Base-by-base conservation (phyloP, 2,329 filamentous ascomycete species). In the Mollisia scopiformis region DNA sequence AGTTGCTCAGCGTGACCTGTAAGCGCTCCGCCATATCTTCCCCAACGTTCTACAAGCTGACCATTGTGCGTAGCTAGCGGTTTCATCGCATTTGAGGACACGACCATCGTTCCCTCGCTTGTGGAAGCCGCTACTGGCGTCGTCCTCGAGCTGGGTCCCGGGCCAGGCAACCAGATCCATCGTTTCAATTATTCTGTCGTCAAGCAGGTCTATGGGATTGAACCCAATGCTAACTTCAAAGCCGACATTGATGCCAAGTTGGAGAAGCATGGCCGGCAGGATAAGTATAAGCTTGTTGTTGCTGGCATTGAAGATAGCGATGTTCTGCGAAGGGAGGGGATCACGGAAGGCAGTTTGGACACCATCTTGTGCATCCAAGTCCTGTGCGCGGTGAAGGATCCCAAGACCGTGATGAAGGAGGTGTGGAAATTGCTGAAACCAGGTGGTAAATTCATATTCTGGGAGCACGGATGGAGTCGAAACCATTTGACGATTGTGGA, bases 381-480 rank as follows among this genome's bases (percentile, higher is more conserved):
- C 10, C 52, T 82, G 59, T 80, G 79, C 68, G 74, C 77, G 3
- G 74, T 80, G 3, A 59, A 64, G 6, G 64, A 75, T 55, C 59
- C 66, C 13, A 66, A 66, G 55, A 64, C 30, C 5, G 70, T 73
- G 52, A 69, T 71, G 57, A 72, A 57, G 63, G 67, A 72, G 58
- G 61, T 80, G n/a, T 77, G 76, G 63, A 74, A 73, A 54, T 64
- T 81, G 28, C 63, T 82, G 43, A 81, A 77, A 62, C 79, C 79
- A 0, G 79, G 79, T 1, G 79, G 79, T 13, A 75, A 73, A 47
- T 77, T 81, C 59, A 70, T 82, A 27, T 80, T 81, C 57, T 80
- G 79, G 76, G 79, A 81, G 62, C 79, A 81, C 58, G 67, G 64
- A 51, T 61, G 63, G 55, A 75, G 64, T 61, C 56, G 57, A 13